These are phyloP conservation scores for Nicotiana benthamiana DNA, from an alignment of 257 asterid species.

Conservation along the genomic window DNA sequence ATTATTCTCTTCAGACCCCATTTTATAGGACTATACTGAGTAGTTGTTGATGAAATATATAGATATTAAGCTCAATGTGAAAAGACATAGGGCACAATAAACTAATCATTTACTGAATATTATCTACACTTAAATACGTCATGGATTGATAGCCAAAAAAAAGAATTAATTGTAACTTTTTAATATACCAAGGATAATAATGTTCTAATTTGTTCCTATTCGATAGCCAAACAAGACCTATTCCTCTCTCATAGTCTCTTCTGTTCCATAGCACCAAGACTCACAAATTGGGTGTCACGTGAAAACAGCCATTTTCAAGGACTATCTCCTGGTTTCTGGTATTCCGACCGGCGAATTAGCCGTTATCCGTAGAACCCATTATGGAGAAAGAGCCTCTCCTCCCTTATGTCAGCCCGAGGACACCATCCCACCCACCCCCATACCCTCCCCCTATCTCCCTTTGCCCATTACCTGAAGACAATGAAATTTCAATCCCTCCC, in stretches of 20 bases:
- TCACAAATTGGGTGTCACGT: not conserved
- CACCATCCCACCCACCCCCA: slow-evolving; percentile 21
- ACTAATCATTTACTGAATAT: not conserved
- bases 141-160: not conserved
- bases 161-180: not conserved
- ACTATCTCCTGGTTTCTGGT: slow-evolving; percentile 7
- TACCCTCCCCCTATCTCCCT: slow-evolving; percentile 36
- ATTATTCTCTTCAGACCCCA: too few relatives aligned
- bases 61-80: not conserved
- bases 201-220: not conserved
- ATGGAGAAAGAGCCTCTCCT: slow-evolving; percentile 85
- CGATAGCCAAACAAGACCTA: not conserved
- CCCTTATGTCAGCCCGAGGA: slow-evolving; percentile 25
- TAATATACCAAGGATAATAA: not conserved
- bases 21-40: too few relatives aligned
- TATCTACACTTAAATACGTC: not conserved
- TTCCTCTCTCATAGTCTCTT: not conserved
- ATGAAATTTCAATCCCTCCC: slow-evolving; percentile 46
- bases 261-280: not conserved
- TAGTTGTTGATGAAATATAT: too few relatives aligned
- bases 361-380: slow-evolving; percentile 7
- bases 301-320: not conserved
- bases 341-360: slow-evolving; percentile 4
- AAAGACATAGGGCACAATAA: not conserved
- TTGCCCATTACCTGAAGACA: slow-evolving; percentile 56